These are phyloP conservation scores for Pseudonitzschia delicatissima DNA, from an alignment of 108 stramenopile genomes.

Conservation along the genomic window DNA sequence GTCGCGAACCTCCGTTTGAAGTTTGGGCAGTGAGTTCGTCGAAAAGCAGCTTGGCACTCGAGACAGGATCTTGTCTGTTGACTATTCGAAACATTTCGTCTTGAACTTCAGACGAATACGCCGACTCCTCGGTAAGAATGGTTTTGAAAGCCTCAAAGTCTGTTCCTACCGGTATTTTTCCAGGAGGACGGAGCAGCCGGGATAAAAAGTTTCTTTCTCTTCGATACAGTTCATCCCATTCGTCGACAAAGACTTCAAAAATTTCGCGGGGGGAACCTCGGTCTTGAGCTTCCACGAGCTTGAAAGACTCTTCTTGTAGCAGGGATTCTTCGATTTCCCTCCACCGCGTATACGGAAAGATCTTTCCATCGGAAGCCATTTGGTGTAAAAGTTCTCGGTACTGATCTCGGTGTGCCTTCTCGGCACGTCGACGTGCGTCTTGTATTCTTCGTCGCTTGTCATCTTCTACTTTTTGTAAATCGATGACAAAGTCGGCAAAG, in stretches of 20 bases:
- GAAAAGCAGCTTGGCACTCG: slow-evolving; percentile 63
- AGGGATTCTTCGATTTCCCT: slow-evolving; percentile 53
- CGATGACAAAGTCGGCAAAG: slow-evolving; percentile 77
- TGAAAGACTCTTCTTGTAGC: slow-evolving; percentile 40
- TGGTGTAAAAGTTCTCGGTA: slow-evolving; percentile 40
- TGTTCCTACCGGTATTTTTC: slow-evolving; percentile 26
- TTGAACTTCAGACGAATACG: slow-evolving; percentile 45
- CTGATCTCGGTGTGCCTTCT: slow-evolving; percentile 77
- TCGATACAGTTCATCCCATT: slow-evolving; percentile 67
- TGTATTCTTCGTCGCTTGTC: slow-evolving; percentile 75
- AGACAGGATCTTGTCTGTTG: slow-evolving; percentile 54
- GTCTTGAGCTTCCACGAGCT: slow-evolving; percentile 56
- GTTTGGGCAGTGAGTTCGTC: slow-evolving; percentile 41
- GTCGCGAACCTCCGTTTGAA: slow-evolving; percentile 12
- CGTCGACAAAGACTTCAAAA: slow-evolving; percentile 77
- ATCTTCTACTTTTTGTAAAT: slow-evolving; percentile 72
- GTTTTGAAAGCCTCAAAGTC: slow-evolving; percentile 56
- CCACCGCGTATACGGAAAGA: slow-evolving; percentile 58
- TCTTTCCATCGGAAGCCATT: slow-evolving; percentile 50
- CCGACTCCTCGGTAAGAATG: slow-evolving; percentile 45
- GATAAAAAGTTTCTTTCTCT: slow-evolving; percentile 51
- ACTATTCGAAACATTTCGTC: slow-evolving; percentile 52
- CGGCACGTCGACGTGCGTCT: slow-evolving; percentile 68
- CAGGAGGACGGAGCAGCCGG: slow-evolving; percentile 29
- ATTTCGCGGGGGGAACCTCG: slow-evolving; percentile 63